Base-by-base conservation (phyloP, 2,329 filamentous ascomycete genomes). In the Penicillium corylophilum region DNA sequence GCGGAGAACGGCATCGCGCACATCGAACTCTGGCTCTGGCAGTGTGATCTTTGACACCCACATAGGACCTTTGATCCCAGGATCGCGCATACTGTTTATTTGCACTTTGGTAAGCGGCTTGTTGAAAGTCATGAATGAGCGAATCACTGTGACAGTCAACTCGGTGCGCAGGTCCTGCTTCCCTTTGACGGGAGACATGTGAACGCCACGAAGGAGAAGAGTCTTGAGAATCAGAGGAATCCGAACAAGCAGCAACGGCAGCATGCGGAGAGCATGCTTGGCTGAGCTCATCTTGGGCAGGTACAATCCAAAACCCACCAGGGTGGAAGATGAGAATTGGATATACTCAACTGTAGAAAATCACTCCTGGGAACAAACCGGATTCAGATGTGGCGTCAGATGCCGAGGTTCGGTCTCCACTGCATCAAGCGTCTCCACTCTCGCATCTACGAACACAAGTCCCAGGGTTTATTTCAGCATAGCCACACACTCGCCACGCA, bases 161-260 rank as follows among this genome's bases (percentile, higher is more conserved):
- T 88, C 87, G 13, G 87, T 93, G 46, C 81, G 81, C 4, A 96
- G 74, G 67, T 95, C 88, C 74, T 93, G 86, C 75, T 94, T 90
- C 42, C 84, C 82, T 4, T 87, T 83, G 7, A 84, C 85, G 29
- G 86, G 79, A 0, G 91, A 90, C 36, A 88, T 72, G 24, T 80
- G 81, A 7, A 96, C 76, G 2, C 65, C 60, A 64, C 77, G 74
- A 18, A 73, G 62, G 31, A 77, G 28, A 18, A 71, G 53, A 1
- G 74, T 77, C 55, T 71, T 75, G 20, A 77, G 48, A 39, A 78
- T 59, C 39, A 78, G 51, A 1, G 76, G 76, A 2, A 77, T 61
- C 31, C 71, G 66, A 28, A 63, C 55, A 4, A 77, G 44, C 16
- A 77, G 47, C 40, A 69, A 64, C 59, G 68, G 71, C n/a, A 76